A percentile compares a stretch with the other conserved stretches of the same genome.
Conservation (phyloP, 2,329 filamentous ascomycete species). For the Exophiala sp. region DNA sequence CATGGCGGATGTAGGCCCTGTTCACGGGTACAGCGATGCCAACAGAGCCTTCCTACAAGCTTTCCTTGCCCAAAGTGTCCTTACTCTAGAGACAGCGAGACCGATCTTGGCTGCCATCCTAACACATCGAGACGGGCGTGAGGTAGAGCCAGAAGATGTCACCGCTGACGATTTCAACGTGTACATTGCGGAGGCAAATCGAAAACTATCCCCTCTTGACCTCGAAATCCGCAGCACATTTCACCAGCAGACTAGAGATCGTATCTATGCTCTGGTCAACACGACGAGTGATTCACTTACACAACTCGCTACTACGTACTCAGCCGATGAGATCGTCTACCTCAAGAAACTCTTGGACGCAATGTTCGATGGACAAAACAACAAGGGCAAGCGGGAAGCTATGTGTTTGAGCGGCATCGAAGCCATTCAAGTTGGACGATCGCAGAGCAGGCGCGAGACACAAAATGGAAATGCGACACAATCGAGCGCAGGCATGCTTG, state of each 20-base stretch:
- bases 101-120: constrained; percentile 74
- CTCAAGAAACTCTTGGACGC: constrained; percentile 82
- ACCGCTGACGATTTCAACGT: constrained; percentile 64
- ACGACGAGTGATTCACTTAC: constrained; percentile 79
- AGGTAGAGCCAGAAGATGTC: constrained; percentile 59
- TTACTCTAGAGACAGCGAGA: constrained; percentile 72
- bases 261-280: constrained; percentile 83
- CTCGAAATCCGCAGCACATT: constrained; percentile 75
- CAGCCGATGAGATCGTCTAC: constrained; percentile 81
- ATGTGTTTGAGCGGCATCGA: constrained; percentile 79
- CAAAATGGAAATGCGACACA: constrained; percentile 34
- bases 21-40: constrained; percentile 53
- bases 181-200: constrained; percentile 68
- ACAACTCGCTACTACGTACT: constrained; percentile 78
- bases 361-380: constrained; percentile 82
- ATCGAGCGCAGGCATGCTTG: constrained; percentile 51
- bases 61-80: constrained; percentile 71
- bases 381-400: constrained; percentile 73
- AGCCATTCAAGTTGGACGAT: constrained; percentile 65
- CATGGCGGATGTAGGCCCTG: constrained; percentile 8
- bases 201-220: constrained; percentile 73
- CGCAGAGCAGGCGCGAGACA: constrained; percentile 35
- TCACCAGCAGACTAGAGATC: constrained; percentile 64
- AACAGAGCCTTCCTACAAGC: constrained; percentile 90
- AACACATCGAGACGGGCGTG: constrained; percentile 53